These are phyloP conservation scores for Eremothecium cymbalariae DNA, from an alignment of 1,139 yeast genomes.

Conservation along the genomic window DNA sequence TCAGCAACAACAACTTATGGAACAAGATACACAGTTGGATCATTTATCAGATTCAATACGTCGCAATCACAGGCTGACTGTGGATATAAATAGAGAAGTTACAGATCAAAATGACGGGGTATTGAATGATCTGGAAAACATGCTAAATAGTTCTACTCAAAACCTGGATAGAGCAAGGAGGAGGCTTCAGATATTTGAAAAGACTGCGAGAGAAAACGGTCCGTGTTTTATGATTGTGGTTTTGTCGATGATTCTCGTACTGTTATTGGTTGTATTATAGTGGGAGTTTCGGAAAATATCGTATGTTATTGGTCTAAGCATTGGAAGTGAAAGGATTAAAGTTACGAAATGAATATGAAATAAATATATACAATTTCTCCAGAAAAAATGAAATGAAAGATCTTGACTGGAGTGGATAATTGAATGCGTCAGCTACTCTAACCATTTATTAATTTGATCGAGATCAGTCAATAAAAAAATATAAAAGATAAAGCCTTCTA, in stretches of 20 bases:
- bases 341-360: too few species aligned
- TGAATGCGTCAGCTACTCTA: too few species aligned
- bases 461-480: too few species aligned
- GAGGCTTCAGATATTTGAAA: conserved; percentile 22
- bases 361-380: too few species aligned
- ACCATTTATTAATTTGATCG: too few species aligned
- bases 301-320: too few species aligned
- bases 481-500: too few species aligned
- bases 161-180: conserved; percentile 24
- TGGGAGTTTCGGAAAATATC: too few species aligned
- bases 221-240: conserved; percentile 27
- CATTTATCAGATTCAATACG: conserved; percentile 20
- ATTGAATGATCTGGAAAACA: conserved; percentile 25
- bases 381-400: too few species aligned
- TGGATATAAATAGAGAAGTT: conserved; percentile 28
- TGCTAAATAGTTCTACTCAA: conserved; percentile 24
- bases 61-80: conserved; percentile 23
- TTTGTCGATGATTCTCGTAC: conserved; percentile 20
- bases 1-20: conserved; percentile 27
- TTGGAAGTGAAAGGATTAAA: too few species aligned
- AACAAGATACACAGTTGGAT: conserved; percentile 27
- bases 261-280: conserved; percentile 22
- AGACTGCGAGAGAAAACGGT: conserved; percentile 27
- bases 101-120: conserved; percentile 24
- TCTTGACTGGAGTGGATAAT: too few species aligned